Evolutionary conservation across 257 asterid genomes (phyloP).

Genomic region (Solanum peruvianum): DNA sequence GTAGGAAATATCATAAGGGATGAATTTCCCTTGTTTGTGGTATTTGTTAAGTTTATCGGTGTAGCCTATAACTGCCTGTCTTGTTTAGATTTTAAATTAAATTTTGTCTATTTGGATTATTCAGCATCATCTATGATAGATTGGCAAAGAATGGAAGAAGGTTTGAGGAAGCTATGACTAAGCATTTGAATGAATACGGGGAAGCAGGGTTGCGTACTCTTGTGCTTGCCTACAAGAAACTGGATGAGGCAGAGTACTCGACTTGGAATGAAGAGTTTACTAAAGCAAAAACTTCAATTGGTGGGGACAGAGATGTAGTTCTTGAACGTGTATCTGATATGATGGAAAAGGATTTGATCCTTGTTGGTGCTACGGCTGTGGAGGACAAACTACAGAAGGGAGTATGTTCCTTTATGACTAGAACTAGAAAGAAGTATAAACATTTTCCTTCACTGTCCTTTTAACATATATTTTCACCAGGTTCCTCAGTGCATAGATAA

Average conservation of each 20-base stretch:
- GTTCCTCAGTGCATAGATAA: conserved; percentile 99
- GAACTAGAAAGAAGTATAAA: not conserved
- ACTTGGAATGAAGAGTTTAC: conserved; percentile 88
- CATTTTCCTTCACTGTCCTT: not conserved
- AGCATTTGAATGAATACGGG: conserved; percentile 85
- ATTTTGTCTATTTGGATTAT: conserved; percentile 8
- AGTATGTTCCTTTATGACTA: conserved; percentile 28
- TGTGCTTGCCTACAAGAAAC: conserved; percentile 89
- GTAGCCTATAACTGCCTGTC: not conserved
- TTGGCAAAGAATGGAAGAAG: conserved; percentile 57
- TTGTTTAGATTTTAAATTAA: not conserved
- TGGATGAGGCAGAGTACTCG: conserved; percentile 60
- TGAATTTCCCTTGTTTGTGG: not conserved
- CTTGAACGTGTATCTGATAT: conserved; percentile 79
- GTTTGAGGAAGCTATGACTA: conserved; percentile 64
- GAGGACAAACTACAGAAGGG: conserved; percentile 99
- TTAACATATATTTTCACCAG: conserved; percentile 21
- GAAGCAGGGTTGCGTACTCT: conserved; percentile 93
- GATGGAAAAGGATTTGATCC: conserved; percentile 89
- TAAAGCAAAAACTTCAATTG: conserved; percentile 74
- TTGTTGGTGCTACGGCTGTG: conserved; percentile 97
- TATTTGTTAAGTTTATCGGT: not conserved
- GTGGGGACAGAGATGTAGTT: conserved; percentile 70
- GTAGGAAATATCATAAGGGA: not conserved
- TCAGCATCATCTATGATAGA: conserved; percentile 94